Percentiles rank a stretch among this genome's conserved stretches.
Evolutionary conservation across 495 filamentous ascomycete genomes (phyloP).

Genomic region (Penicillium angulare): DNA sequence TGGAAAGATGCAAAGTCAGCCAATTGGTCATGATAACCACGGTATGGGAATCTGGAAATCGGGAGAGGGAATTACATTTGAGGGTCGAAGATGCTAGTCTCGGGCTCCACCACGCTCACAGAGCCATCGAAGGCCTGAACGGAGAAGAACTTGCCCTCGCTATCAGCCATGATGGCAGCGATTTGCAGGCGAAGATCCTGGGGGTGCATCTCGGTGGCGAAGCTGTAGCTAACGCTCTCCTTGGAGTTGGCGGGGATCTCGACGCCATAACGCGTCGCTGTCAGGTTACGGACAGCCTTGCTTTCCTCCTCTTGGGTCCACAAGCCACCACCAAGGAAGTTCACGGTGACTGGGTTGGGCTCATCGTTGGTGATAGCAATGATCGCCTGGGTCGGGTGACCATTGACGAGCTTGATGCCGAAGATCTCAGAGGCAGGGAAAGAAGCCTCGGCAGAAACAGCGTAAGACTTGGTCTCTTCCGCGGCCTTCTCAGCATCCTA

Average conservation of each 20-base stretch:
- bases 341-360: constrained; percentile 67
- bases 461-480: constrained; percentile 44
- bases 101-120: constrained; percentile 86
- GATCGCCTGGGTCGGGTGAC: constrained; percentile 78
- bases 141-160: constrained; percentile 66
- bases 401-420: constrained; percentile 93
- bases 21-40: constrained; percentile 1
- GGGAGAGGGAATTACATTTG: constrained; percentile 69
- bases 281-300: constrained; percentile 77
- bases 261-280: constrained; percentile 67
- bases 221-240: constrained; percentile 74
- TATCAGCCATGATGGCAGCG: constrained; percentile 67
- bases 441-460: constrained; percentile 70
- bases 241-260: constrained; percentile 76
- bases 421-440: constrained; percentile 92
- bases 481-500: constrained; percentile 50
- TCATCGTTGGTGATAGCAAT: constrained; percentile 85
- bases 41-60: background rate
- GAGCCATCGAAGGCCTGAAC: constrained; percentile 82
- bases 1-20: constrained; percentile 40
- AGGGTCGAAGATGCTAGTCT: constrained; percentile 90
- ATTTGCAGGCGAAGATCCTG: constrained; percentile 82
- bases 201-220: constrained; percentile 89
- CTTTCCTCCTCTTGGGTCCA: constrained; percentile 57
- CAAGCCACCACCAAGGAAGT: constrained; percentile 76